Evolutionary conservation across 768 basidiomycete genomes (phyloP), one percentile per base, ranked within the genome.

Genomic region (Collybia sp.): DNA sequence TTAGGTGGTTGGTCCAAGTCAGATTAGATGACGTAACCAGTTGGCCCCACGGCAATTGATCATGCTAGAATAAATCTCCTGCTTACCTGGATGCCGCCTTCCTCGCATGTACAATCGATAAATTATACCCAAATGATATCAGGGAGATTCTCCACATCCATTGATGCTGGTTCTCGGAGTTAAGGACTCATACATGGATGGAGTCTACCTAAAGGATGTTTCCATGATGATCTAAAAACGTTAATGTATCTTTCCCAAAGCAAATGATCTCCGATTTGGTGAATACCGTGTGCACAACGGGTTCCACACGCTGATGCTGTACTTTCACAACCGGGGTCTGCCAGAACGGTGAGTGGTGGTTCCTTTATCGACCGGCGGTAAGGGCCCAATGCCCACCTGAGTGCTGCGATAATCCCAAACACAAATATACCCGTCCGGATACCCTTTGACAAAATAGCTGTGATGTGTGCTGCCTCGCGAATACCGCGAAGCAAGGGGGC

Each of bases 361-460:
- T 39, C 19, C 32, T 19, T 15, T 18, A 30, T 38, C 42, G 50
- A 44, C 48, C 45, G 42, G 49, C 33, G 17, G 35, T 37, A 37
- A 18, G 35, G 17, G 25, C 25, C 25, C 43, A 30, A 44, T 39
- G 31, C 63, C 44, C 64, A 73, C 77, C 67, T 71, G 70, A 12
- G 48, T 51, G 42, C 75, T 73, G 25, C 78, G 67, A 58, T 68
- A 73, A 55, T 80, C 79, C 74, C 76, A 77, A 20, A 76, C 53
- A 11, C 67, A 54, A 20, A 77, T 64, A 20, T 50, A 52, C 13
- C 72, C 71, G 51, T 79, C 76, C 30, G 62, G 60, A 54, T 64
- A 74, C 13, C 73, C 72, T 46, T 69, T 72, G 32, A 66, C 70
- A 58, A 76, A 79, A 47, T 72, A 64, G 43, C 61, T 64, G 46